These are phyloP conservation scores for Excoecaria cochinchinensis DNA, from an alignment of 345 rosid species.

Conservation along the genomic window DNA sequence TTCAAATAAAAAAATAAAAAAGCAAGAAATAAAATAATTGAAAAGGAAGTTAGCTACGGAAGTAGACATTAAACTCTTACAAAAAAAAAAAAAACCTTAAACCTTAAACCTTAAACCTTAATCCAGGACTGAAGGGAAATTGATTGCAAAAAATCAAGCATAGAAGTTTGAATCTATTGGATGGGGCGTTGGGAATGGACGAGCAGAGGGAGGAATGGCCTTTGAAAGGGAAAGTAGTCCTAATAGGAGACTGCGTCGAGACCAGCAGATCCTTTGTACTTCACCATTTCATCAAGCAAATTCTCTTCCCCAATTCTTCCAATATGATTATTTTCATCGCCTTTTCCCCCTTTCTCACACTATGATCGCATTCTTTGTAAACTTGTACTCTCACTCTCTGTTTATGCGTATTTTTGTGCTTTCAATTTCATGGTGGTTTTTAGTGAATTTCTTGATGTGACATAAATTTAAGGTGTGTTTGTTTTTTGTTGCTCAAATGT, in stretches of 20 bases:
- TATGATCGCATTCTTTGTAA: conserved; percentile 53
- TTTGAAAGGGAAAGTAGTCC: conserved; percentile 48
- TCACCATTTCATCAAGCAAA: conserved; percentile 77
- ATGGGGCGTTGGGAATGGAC: conserved; percentile 65
- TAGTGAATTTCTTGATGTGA: background rate
- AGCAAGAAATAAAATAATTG: too few relatives aligned
- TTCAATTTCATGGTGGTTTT: background rate
- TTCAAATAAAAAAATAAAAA: too few relatives aligned
- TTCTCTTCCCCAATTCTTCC: conserved; percentile 50
- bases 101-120: background rate
- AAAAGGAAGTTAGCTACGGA: too few relatives aligned
- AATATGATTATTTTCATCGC: conserved; percentile 61
- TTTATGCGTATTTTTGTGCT: background rate
- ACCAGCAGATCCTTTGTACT: conserved; percentile 73
- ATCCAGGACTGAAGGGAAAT: too few relatives aligned
- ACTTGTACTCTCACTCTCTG: conserved; percentile 14
- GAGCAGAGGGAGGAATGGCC: conserved; percentile 40
- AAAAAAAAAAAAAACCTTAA: background rate
- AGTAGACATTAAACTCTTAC: too few relatives aligned
- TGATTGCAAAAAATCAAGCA: background rate
- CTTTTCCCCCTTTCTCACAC: conserved; percentile 79
- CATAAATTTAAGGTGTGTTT: too few relatives aligned
- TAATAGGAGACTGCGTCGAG: conserved; percentile 78
- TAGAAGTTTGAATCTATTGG: conserved; percentile 49
- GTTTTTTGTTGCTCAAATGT: background rate